Base-by-base conservation (phyloP, 2,329 filamentous ascomycete genomes). In the Canariomyces notabilis region DNA sequence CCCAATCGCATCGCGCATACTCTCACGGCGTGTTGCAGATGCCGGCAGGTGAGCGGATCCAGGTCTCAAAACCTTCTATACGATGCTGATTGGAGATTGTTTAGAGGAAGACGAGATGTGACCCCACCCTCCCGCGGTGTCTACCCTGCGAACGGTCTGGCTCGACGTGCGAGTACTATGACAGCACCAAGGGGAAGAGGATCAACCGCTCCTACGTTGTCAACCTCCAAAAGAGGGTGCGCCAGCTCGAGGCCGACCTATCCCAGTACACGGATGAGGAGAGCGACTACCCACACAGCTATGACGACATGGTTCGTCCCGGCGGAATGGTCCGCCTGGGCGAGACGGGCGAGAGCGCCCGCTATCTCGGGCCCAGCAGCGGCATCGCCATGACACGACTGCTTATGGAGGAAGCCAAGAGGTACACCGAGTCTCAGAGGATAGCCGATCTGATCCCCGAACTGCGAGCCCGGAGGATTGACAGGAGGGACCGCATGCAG, bases 331-430 rank as follows among this genome's bases (percentile, higher is more conserved):
- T 97, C 57, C 85, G 84, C 35, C 80, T 97, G 42, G 83, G 85
- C 59, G 87, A 91, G 58, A 83, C 83, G 46, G 89, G 95, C 63
- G 91, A 96, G 67, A 83, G 79, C 1, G 83, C 87, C 14, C 87
- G 91, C 52, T 97, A 93, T 63, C 73, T 98, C 2, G 93, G 93
- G 0, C 87, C 93, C 2, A 95, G 90, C 39, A 97, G 91, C 64
- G 93, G 91, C 49, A 95, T 96, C 59, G 88, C 89, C 61, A 95
- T 97, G 72, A 95, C 90, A 11, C 82, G 91, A 22, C 76, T 97
- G 56, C 83, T 98, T 9, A 96, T 98, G 86, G 90, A 96, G 64
- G 82, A 95, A 66, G 91, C 91, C 43, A 97, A 95, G 69, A 85
- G 89, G 53, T 95, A 91, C 60, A 94, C 89, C 20, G 86, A 93